Conservation (phyloP, 148 eudicot genomes). For the Vaccinium myrtillus region DNA sequence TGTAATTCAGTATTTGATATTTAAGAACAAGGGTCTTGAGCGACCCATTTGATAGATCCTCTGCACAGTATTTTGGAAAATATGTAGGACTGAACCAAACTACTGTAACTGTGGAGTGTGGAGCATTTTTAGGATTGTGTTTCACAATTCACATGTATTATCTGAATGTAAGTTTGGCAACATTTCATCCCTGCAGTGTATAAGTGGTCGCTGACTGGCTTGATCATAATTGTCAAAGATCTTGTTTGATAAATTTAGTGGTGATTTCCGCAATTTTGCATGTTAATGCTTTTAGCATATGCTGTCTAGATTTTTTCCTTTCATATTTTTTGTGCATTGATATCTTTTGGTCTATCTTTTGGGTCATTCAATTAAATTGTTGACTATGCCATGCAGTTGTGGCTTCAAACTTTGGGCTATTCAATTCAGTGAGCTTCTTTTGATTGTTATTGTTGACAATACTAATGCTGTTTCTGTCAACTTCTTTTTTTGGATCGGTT, state of each 20-base stretch:
- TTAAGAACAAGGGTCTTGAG: background rate
- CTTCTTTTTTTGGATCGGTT: background rate
- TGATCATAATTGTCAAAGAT: background rate
- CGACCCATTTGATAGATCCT: background rate
- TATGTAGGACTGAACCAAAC: background rate
- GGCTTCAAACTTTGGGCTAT: background rate
- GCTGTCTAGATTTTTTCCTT: background rate
- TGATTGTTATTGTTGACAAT: background rate
- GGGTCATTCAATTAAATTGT: background rate
- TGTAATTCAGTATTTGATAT: background rate
- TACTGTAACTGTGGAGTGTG: background rate
- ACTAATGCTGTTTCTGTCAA: background rate
- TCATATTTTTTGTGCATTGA: background rate
- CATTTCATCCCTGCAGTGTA: background rate
- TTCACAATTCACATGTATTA: background rate
- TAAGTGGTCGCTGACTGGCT: background rate
- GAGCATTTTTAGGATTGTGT: background rate
- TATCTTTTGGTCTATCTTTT: background rate
- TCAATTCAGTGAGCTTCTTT: background rate
- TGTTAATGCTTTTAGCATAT: background rate
- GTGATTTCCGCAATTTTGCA: background rate
- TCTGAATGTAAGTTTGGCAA: conserved; percentile 3
- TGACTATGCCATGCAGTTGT: background rate
- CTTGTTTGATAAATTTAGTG: background rate
- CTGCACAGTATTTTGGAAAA: background rate